A percentile compares a stretch with the other conserved stretches of the same genome.
Conservation (phyloP, 208 protist species). For the Leishmania tropica region DNA sequence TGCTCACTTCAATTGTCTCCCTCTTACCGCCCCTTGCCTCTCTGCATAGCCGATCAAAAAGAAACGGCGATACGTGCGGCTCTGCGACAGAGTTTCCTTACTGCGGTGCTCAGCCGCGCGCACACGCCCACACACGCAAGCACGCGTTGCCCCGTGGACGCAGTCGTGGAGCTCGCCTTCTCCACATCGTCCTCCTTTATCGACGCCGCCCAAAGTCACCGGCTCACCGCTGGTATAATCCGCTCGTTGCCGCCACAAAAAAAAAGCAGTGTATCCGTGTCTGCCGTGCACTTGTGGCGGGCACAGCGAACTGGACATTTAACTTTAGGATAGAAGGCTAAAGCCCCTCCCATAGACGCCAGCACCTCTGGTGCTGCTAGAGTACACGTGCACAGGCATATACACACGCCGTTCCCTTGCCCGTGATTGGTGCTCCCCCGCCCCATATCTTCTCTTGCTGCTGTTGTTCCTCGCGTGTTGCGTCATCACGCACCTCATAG, state of each 20-base stretch:
- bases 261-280: not conserved
- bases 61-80: not conserved
- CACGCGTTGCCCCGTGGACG: not conserved
- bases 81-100: not conserved
- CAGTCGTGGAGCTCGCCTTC: not conserved
- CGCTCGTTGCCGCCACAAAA: not conserved
- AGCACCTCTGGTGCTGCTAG: not conserved
- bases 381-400: not conserved
- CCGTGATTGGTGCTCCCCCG: not conserved
- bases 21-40: not conserved
- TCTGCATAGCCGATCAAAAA: not conserved
- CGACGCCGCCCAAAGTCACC: not conserved
- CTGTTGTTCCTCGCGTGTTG: not conserved
- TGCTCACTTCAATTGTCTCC: not conserved
- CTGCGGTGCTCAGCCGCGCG: not conserved
- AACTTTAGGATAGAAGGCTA: not conserved
- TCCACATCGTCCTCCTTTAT: not conserved
- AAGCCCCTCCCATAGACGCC: not conserved
- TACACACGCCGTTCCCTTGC: not conserved
- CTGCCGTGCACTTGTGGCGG: not conserved
- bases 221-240: not conserved
- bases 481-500: not conserved
- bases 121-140: conserved; percentile 1
- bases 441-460: not conserved
- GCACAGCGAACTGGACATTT: not conserved